Evolutionary conservation across 805 yeast genomes (phyloP).

Genomic region (Candida pseudofarinosa): DNA sequence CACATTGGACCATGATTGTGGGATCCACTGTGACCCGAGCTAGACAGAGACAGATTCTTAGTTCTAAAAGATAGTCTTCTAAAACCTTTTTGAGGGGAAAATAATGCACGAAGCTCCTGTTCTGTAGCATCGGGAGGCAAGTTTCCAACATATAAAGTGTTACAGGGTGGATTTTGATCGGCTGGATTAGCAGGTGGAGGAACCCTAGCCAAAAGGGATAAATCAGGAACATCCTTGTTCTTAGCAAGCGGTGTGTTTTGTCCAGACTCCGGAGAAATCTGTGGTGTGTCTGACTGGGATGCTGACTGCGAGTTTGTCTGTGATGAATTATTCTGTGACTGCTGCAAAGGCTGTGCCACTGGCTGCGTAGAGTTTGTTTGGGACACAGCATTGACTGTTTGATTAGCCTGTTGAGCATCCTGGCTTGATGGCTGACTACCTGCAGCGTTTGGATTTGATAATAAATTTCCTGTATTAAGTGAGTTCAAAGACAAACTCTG

Average conservation of each 20-base stretch:
- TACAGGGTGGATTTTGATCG: slow-evolving; percentile 98
- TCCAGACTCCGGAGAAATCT: slow-evolving; percentile 6
- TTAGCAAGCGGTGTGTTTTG: slow-evolving; percentile 10
- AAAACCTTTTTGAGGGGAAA: slow-evolving; percentile 88
- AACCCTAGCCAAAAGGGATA: slow-evolving; percentile 69
- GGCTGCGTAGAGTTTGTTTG: slow-evolving; percentile 7
- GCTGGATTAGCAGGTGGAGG: slow-evolving; percentile 97
- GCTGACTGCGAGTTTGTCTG: slow-evolving; percentile 7
- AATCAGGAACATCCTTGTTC: slow-evolving; percentile 50
- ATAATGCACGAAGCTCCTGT: slow-evolving; percentile 81
- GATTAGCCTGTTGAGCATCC: slow-evolving; percentile 8
- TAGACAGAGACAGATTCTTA: slow-evolving; percentile 27
- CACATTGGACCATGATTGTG: slow-evolving; percentile 95
- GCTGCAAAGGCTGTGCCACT: slow-evolving; percentile 4
- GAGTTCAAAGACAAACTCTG: slow-evolving; percentile 2
- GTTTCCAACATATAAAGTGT: slow-evolving; percentile 94
- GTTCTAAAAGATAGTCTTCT: slow-evolving; percentile 89
- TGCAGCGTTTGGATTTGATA: slow-evolving; percentile 3
- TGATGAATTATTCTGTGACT: slow-evolving; percentile 1
- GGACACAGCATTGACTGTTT: slow-evolving; percentile 11
- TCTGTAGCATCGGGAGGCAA: slow-evolving; percentile 97
- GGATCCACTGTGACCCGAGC: slow-evolving; percentile 24
- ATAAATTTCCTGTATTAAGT: slow-evolving; percentile 13
- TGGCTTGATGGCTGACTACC: slow-evolving; percentile 10
- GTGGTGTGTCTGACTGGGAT: slow-evolving; percentile 6